Conservation (phyloP, 129 eudicot species). For the Mikania micrantha region DNA sequence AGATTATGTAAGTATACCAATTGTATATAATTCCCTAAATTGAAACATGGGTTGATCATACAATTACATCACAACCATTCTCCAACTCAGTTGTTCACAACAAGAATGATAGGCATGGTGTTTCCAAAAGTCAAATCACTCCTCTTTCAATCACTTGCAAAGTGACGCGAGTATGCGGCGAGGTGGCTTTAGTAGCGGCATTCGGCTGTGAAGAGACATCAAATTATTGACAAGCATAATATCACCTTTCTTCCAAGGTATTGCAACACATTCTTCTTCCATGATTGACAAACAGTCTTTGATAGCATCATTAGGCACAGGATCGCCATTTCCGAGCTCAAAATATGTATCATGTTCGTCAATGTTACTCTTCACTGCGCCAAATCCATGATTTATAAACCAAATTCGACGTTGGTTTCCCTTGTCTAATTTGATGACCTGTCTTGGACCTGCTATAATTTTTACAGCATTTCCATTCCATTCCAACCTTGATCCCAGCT, state of each 20-base stretch:
- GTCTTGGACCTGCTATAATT: not conserved
- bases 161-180: slow-evolving; percentile 10
- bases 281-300: slow-evolving; percentile 7
- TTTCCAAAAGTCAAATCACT: slow-evolving; percentile 7
- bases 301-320: not conserved
- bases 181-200: not conserved
- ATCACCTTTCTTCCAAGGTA: slow-evolving; percentile 20
- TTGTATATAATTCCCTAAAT: no score
- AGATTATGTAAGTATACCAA: no score
- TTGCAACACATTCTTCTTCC: slow-evolving; percentile 12
- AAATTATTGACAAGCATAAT: slow-evolving; percentile 12
- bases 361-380: slow-evolving; percentile 7
- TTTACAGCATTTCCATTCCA: slow-evolving; percentile 11
- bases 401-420: not conserved
- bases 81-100: no score
- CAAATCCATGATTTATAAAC: slow-evolving; percentile 33
- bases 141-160: not conserved
- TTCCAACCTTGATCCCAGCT: slow-evolving; percentile 14
- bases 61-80: no score
- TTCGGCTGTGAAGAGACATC: not conserved
- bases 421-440: not conserved
- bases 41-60: no score
- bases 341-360: not conserved
- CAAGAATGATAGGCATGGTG: no score
- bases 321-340: slow-evolving; percentile 12